A percentile compares a stretch with the other conserved stretches of the same genome.
Conservation (phyloP, 495 filamentous ascomycete species). For the Aspergillus incahuasiensis region DNA sequence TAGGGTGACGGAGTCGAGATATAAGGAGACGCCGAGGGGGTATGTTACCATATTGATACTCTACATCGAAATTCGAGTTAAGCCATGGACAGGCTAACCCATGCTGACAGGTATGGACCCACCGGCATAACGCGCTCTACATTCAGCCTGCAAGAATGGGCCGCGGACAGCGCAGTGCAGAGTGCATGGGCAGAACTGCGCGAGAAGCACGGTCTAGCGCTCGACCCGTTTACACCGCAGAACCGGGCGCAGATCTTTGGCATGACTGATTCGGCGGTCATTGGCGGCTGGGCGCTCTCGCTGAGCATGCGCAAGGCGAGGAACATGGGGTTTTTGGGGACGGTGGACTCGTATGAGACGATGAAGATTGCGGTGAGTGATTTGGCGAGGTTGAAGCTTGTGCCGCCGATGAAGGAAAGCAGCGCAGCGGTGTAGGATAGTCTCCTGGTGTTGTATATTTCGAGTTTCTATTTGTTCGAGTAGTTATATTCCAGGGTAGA, state of each 20-base stretch:
- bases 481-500: too few relatives aligned
- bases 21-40: constrained; percentile 26
- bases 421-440: too few relatives aligned
- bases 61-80: neutral
- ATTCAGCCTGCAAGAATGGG: constrained; percentile 42
- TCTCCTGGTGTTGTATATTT: too few relatives aligned
- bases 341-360: constrained; percentile 5
- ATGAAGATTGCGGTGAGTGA: neutral
- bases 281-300: constrained; percentile 3
- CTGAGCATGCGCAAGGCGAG: constrained; percentile 9
- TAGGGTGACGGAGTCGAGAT: constrained; percentile 14
- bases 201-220: constrained; percentile 11
- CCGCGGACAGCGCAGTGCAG: constrained; percentile 39
- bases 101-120: constrained; percentile 20
- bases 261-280: constrained; percentile 8
- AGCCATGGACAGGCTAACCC: neutral
- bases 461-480: too few relatives aligned
- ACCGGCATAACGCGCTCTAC: constrained; percentile 27
- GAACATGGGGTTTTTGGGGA: constrained; percentile 1
- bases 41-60: constrained; percentile 8
- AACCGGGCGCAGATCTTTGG: constrained; percentile 3
- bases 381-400: neutral
- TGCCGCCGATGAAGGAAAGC: neutral
- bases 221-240: constrained; percentile 1
- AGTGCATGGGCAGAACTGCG: constrained; percentile 32